A percentile compares a stretch with the other conserved stretches of the same genome.
These are phyloP conservation scores for Candida koratica DNA, from an alignment of 805 yeast species.

Conservation along the genomic window DNA sequence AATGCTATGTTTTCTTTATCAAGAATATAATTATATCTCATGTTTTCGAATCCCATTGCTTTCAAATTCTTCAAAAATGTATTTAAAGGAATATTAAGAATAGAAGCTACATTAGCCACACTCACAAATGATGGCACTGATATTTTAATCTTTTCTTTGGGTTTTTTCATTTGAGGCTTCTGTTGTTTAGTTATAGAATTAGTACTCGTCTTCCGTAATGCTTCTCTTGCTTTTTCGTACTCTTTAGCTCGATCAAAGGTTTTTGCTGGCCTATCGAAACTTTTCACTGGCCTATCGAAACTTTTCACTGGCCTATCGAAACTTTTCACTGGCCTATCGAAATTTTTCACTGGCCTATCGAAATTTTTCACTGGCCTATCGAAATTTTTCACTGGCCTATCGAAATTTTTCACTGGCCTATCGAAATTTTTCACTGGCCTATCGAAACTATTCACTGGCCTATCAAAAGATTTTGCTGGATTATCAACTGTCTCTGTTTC, in stretches of 20 bases:
- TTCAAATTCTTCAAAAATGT: conserved; percentile 55
- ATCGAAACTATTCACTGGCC: no score
- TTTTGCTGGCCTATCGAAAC: no score
- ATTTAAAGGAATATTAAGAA: conserved; percentile 62
- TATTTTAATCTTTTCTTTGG: conserved; percentile 24
- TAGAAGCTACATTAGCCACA: conserved; percentile 72
- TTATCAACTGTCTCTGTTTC: no score
- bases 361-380: no score
- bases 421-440: no score
- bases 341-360: no score
- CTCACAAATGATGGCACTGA: conserved; percentile 75
- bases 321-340: no score
- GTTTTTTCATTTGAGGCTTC: conserved; percentile 1
- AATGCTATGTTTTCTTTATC: conserved; percentile 83
- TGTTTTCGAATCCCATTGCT: conserved; percentile 67
- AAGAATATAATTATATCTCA: conserved; percentile 71
- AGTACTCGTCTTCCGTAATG: conserved; percentile 5
- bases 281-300: no score
- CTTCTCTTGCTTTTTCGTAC: conserved; percentile 12
- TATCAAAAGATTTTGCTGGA: no score
- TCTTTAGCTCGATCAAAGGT: conserved; percentile 3
- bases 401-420: no score
- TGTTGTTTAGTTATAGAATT: conserved; percentile 1
- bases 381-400: no score
- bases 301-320: no score